These are phyloP conservation scores for Tuber indicum DNA, from an alignment of 495 filamentous ascomycete species.

Conservation along the genomic window DNA sequence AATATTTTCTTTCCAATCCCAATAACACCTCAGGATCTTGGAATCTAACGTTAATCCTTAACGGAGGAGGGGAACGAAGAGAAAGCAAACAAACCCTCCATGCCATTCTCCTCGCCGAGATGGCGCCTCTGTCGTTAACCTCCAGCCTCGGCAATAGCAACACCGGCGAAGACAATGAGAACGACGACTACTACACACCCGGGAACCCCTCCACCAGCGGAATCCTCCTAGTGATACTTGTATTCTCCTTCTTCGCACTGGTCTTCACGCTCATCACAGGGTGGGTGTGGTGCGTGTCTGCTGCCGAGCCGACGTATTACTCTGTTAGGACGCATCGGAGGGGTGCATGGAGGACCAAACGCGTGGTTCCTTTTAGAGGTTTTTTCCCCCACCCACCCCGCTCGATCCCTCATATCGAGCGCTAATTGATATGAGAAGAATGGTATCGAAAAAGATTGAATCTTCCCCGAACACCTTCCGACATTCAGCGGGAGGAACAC, in stretches of 20 bases:
- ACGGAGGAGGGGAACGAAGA: not conserved
- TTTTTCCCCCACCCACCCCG: conserved; percentile 6
- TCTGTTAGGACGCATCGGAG: conserved; percentile 17
- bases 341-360: conserved; percentile 24
- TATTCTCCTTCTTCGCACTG: conserved; percentile 35
- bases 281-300: conserved; percentile 38
- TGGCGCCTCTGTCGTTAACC: not conserved
- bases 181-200: not conserved
- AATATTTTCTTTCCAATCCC: not conserved
- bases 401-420: not conserved
- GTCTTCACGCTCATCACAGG: conserved; percentile 34
- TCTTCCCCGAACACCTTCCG: conserved; percentile 22
- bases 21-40: not conserved
- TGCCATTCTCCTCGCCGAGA: not conserved
- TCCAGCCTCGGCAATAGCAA: not conserved
- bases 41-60: not conserved
- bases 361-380: conserved; percentile 31
- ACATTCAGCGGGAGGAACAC: conserved; percentile 17
- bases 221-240: conserved; percentile 32
- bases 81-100: not conserved
- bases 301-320: conserved; percentile 22
- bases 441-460: conserved; percentile 27
- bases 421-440: conserved; percentile 13
- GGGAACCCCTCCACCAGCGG: conserved; percentile 16
- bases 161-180: not conserved